Percentiles rank a stretch among this genome's conserved stretches.
Evolutionary conservation across 164 flowering plant genomes (phyloP).

Genomic region (Dillenia turbinata): DNA sequence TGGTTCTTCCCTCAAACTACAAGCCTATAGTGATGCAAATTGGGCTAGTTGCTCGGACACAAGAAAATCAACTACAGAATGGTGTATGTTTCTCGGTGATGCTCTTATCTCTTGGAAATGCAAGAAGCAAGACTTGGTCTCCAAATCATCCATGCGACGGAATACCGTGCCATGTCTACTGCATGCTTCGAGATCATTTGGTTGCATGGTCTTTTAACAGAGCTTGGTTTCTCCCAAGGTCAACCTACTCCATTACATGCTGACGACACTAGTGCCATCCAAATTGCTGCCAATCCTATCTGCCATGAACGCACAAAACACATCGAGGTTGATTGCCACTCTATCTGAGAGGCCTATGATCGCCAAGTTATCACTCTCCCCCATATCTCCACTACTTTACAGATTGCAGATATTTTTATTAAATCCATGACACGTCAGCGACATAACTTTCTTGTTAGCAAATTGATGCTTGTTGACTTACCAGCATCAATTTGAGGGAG

Average conservation of each 20-base stretch:
- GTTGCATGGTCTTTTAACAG: constrained; percentile 3
- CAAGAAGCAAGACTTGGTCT: background rate
- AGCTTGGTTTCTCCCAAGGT: constrained; percentile 5
- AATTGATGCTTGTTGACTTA: constrained; percentile 1
- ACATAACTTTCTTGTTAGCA: constrained; percentile 4
- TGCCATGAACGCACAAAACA: no score
- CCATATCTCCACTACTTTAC: constrained; percentile 1
- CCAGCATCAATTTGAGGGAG: no score
- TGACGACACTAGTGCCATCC: background rate
- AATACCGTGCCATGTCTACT: constrained; percentile 3
- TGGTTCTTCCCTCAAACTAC: constrained; percentile 1
- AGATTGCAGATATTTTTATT: background rate
- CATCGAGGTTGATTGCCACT: background rate
- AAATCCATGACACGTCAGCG: background rate
- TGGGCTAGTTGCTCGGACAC: background rate
- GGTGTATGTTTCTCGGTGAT: constrained; percentile 10
- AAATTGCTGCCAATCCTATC: no score
- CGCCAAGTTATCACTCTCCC: background rate
- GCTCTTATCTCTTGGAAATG: background rate
- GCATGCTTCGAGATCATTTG: constrained; percentile 3
- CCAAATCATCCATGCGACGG: no score
- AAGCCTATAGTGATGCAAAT: constrained; percentile 7
- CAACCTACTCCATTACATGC: constrained; percentile 6
- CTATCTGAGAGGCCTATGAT: constrained; percentile 6
- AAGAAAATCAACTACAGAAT: constrained; percentile 2